Base-by-base conservation (phyloP, 805 yeast genomes). In the Saturnispora gosingensis region DNA sequence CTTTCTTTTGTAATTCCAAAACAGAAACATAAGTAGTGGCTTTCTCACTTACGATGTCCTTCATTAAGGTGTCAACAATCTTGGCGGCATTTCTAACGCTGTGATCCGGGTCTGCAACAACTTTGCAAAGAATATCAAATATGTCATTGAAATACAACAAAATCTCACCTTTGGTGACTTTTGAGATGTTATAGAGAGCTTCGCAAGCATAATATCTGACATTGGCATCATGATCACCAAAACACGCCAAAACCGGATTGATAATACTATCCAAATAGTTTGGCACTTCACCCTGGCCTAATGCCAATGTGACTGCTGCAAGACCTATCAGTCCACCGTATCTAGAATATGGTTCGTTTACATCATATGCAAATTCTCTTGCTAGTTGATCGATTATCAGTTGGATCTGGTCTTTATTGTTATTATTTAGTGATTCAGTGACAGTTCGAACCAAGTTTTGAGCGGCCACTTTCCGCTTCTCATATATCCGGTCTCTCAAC, bases 151-250 rank as follows among this genome's bases (percentile, higher is more conserved):
- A 93, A 65, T 88, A 90, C 11, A 85, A 72, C 54, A 93, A 71
- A 22, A 93, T 87, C 67, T 93, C 98, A 28, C 98, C 98, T 58
- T 95, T 82, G 3, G 98, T 96, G 20, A 93, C 95, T 63, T 93
- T 93, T 45, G 98, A 96, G 45, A 93, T 90, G 67, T 93, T 93
- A 68, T 93, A 93, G 54, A 93, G 73, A 46, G 95, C 85, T 63
- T 93, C 99, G 70, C 98, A 93, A 0, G 99, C 97, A 66, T 89
- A 93, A 62, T 93, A 93, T 50, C 99, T 75, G 8, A 93, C 99
- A 58, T 95, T 80, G n/a, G 96, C 91, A 65, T 93, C 97, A 54
- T 93, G 96, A 62, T 93, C 99, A 47, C 95, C 91, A 66, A 93
- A 93, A 53, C 97, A 91, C 0, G 97, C 91, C 59, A 93, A 72